These are phyloP conservation scores for Dovyalis caffra DNA, from an alignment of 345 rosid species.

Conservation along the genomic window DNA sequence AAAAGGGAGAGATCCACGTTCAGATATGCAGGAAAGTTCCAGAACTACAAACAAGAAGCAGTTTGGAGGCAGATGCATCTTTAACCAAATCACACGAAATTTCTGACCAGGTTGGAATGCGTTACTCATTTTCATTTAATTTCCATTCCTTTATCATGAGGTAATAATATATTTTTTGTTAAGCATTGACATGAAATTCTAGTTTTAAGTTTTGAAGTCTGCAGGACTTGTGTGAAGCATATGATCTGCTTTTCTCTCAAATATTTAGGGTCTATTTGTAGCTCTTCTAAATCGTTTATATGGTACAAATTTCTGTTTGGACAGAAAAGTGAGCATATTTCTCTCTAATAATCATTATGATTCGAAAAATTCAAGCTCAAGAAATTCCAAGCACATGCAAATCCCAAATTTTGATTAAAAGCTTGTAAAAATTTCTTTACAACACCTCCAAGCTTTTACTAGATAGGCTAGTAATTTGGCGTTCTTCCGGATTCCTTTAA, in stretches of 20 bases:
- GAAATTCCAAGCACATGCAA: background rate
- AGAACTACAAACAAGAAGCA: slow-evolving; percentile 43
- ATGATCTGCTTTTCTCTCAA: background rate
- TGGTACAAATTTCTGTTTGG: no score
- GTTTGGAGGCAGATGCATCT: slow-evolving; percentile 56
- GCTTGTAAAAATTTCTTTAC: background rate
- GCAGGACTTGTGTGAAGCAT: background rate
- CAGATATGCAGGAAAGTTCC: slow-evolving; percentile 77
- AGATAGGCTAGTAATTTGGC: background rate
- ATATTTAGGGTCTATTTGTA: background rate
- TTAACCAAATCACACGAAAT: slow-evolving; percentile 51
- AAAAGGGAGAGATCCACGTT: slow-evolving; percentile 74
- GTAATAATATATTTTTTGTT: background rate
- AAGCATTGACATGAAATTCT: background rate
- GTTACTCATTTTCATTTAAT: background rate
- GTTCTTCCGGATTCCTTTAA: background rate
- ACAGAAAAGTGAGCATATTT: no score
- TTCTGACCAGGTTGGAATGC: slow-evolving; percentile 47
- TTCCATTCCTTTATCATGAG: background rate
- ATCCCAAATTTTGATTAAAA: background rate
- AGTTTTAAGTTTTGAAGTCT: background rate
- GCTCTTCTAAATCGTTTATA: background rate
- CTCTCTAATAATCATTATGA: no score
- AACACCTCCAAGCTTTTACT: background rate
- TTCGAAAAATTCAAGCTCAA: background rate